phyloP scores from a whole-genome alignment of 805 yeast species.

The Torulaspora franciscae region DNA sequence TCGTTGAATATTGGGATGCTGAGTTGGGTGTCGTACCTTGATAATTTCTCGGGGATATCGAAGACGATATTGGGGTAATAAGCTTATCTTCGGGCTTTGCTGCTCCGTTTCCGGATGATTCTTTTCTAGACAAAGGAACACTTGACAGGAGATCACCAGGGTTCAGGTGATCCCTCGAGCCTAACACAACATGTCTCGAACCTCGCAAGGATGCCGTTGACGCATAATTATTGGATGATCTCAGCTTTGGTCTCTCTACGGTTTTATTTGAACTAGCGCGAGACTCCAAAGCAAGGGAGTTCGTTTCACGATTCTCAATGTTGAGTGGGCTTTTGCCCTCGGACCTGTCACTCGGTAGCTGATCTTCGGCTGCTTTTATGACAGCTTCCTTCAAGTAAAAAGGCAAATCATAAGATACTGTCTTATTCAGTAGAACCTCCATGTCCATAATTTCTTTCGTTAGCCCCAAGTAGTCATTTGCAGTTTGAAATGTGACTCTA shows the following conservation, averaged over 20 bases:
- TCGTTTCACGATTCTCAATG: constrained; percentile 4
- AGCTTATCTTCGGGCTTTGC: constrained; percentile 2
- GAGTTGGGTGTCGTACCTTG: constrained; percentile 3
- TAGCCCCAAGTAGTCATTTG: constrained; percentile 79
- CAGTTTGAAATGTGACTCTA: constrained; percentile 87
- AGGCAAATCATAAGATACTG: constrained; percentile 51
- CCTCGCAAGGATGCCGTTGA: constrained; percentile 14
- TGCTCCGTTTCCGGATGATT: constrained; percentile 7
- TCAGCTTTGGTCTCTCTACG: constrained; percentile 11
- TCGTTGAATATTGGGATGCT: constrained; percentile 4
- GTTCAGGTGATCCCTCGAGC: constrained; percentile 53
- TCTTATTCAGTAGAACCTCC: constrained; percentile 59
- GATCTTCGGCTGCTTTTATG: constrained; percentile 39
- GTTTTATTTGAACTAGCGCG: constrained; percentile 1
- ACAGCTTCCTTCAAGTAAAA: constrained; percentile 56
- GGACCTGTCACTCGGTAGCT: background rate
- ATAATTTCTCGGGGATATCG: constrained; percentile 5
- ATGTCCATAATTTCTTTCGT: constrained; percentile 76
- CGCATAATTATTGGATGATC: constrained; percentile 6
- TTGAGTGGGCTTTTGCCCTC: constrained; percentile 2
- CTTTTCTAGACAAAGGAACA: constrained; percentile 58
- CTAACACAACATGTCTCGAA: constrained; percentile 49
- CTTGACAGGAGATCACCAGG: constrained; percentile 85
- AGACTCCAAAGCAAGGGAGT: constrained; percentile 9
- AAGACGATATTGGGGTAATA: constrained; percentile 5